Percentiles rank a stretch among this genome's conserved stretches.
Conservation (phyloP, 257 asterid species). For the Leonotis leonurus region DNA sequence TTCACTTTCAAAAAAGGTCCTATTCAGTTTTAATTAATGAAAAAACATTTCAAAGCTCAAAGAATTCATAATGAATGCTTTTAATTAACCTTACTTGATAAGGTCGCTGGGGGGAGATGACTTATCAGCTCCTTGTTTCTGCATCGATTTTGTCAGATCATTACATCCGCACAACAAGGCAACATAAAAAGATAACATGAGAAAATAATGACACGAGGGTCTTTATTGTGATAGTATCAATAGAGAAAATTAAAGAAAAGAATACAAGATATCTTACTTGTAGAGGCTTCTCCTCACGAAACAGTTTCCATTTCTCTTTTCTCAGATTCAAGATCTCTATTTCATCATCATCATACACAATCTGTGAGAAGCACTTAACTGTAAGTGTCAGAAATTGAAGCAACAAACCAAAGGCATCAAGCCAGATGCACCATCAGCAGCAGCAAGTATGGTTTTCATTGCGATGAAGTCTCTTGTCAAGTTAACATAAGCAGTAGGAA, state of each 20-base stretch:
- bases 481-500: background rate
- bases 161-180: background rate
- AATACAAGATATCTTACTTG: slow-evolving; percentile 30
- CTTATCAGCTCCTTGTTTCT: slow-evolving; percentile 20
- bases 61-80: background rate
- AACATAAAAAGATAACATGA: background rate
- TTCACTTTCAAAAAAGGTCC: background rate
- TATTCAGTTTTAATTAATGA: background rate
- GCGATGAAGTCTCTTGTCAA: background rate
- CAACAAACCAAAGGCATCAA: background rate
- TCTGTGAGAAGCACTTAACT: slow-evolving; percentile 25
- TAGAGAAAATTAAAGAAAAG: background rate
- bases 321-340: slow-evolving; percentile 33
- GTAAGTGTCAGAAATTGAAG: background rate
- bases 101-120: slow-evolving; percentile 24
- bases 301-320: slow-evolving; percentile 39
- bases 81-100: slow-evolving; percentile 36
- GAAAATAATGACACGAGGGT: background rate
- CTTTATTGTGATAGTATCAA: background rate
- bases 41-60: background rate
- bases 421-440: background rate
- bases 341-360: slow-evolving; percentile 38
- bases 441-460: background rate
- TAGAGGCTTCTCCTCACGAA: slow-evolving; percentile 9
- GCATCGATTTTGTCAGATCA: slow-evolving; percentile 18